Evolutionary conservation across 1,139 yeast genomes (phyloP).

Genomic region (Zygosaccharomyces pseudobailii): DNA sequence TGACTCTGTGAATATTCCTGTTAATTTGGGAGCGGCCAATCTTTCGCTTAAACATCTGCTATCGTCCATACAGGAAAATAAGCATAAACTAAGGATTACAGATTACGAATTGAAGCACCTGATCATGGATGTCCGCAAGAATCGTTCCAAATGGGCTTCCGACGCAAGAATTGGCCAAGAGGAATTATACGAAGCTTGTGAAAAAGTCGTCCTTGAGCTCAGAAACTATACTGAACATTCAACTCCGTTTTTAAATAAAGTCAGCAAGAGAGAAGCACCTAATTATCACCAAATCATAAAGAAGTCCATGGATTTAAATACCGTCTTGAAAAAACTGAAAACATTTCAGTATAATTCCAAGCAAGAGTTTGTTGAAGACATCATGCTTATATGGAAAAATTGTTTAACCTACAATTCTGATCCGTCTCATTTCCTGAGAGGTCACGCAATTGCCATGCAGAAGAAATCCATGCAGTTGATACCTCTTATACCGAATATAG

Average conservation of each 20-base stretch:
- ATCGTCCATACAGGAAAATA: conserved; percentile 68
- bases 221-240: conserved; percentile 95
- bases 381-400: conserved; percentile 93
- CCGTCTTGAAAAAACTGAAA: conserved; percentile 86
- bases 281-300: conserved; percentile 87
- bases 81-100: conserved; percentile 70
- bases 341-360: conserved; percentile 76
- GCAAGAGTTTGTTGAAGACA: conserved; percentile 84
- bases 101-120: conserved; percentile 81
- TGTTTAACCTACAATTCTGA: conserved; percentile 92
- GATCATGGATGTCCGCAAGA: conserved; percentile 88
- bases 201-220: conserved; percentile 83
- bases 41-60: conserved; percentile 76
- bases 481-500: conserved; percentile 86
- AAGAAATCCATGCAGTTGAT: conserved; percentile 71
- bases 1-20: conserved; percentile 32
- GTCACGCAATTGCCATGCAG: conserved; percentile 95
- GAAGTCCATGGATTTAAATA: conserved; percentile 93
- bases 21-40: conserved; percentile 75
- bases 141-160: conserved; percentile 94
- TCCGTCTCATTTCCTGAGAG: conserved; percentile 85
- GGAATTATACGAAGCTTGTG: conserved; percentile 95
- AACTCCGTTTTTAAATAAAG: conserved; percentile 90
- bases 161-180: conserved; percentile 96
- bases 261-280: conserved; percentile 95